Evolutionary conservation across 2,329 filamentous ascomycete species (phyloP), one percentile per base, ranked within the genome.

Genomic region (Microascus cirrosus): DNA sequence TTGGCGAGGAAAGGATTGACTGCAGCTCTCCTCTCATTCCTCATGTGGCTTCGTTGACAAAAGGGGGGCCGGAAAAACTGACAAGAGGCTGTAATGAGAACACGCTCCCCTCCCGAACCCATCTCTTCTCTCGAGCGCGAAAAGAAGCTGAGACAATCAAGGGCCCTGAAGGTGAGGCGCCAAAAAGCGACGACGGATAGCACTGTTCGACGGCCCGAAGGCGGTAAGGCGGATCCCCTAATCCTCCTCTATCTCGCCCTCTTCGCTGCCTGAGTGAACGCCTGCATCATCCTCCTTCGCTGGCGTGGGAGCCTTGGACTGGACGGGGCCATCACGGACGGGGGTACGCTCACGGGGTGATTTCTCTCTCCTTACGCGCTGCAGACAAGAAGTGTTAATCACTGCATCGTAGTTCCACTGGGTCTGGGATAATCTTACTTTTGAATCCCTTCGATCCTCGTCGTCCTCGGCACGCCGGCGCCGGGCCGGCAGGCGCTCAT

Each of bases 161-260:
- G 4, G 28, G 28, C 4, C 28, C 28, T 32, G 28, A 32, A 32
- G 28, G 28, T 8, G 28, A 32, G 28, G 8, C 28, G 28, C 4
- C 4, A 4, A 32, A 32, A 32, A 32, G 28, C 28, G 28, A 32
- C 28, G 28, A 8, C 28, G 28, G 4, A 32, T 32, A 8, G 28
- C 4, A 32, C 28, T 32, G 28, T 32, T 32, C 28, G 28, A 8
- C 28, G 28, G 28, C 28, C 8, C 8, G 28, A 32, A 32, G 28
- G 28, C 28, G 28, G 28, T 32, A 8, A 32, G 36, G 36, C 36
- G 18, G 36, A 42, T 42, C 36, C 13, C 22, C 67, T 74, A 83
- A 64, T 84, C 82, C 77, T 97, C 92, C 72, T 96, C 94, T 65
- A 99, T 97, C 75, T 99, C 94, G 56, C 94, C 94, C 73, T 99